Conservation (phyloP, 768 basidiomycete genomes). For the Nidularia sp. region DNA sequence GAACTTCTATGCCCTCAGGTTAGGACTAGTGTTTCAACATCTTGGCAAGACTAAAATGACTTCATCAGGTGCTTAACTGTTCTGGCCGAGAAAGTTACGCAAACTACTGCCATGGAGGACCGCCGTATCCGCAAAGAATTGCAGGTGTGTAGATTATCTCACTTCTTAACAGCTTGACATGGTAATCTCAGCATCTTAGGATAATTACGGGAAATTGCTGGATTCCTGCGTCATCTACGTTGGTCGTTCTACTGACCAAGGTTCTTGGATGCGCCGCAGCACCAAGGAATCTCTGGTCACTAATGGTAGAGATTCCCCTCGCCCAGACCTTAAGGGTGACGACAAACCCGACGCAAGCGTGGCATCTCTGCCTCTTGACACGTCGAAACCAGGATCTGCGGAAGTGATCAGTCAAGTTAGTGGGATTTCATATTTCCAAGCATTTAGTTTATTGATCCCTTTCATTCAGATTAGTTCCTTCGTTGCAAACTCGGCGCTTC, state of each 20-base stretch:
- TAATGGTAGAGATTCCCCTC: constrained; percentile 74
- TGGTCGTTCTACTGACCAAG: constrained; percentile 68
- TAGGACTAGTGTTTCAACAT: constrained; percentile 8
- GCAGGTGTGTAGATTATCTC: constrained; percentile 44
- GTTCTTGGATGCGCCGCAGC: constrained; percentile 73
- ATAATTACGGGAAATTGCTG: constrained; percentile 80
- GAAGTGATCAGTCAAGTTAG: constrained; percentile 48
- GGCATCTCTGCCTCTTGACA: constrained; percentile 29
- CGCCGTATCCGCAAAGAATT: constrained; percentile 82
- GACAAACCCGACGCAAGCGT: constrained; percentile 55
- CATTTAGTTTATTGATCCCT: too few relatives aligned
- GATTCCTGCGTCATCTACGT: constrained; percentile 75
- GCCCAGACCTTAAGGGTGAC: constrained; percentile 52
- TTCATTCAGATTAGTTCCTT: constrained; percentile 61
- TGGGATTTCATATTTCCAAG: constrained; percentile 1
- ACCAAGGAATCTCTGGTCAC: constrained; percentile 56
- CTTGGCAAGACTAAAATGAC: constrained; percentile 2
- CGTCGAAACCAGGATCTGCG: constrained; percentile 24
- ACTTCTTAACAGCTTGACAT: neutral
- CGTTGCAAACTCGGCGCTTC: constrained; percentile 64
- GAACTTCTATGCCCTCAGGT: constrained; percentile 74
- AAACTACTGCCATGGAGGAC: constrained; percentile 91
- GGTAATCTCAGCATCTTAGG: constrained; percentile 33
- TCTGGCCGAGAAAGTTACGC: constrained; percentile 77
- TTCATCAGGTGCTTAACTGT: constrained; percentile 64